Base-by-base conservation (phyloP, 73 alveolate genomes). In the Paramecium biaurelia region DNA sequence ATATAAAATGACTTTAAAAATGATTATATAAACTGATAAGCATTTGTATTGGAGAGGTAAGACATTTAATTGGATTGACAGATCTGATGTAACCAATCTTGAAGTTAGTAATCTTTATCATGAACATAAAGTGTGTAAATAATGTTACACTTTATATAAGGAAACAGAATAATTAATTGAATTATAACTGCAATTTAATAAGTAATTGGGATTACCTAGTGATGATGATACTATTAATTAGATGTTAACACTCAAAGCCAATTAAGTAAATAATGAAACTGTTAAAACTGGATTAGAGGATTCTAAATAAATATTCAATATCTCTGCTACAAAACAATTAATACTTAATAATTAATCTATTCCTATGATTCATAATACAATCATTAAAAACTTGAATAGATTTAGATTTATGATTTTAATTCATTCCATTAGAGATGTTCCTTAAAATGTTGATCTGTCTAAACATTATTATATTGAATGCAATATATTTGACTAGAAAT, bases 1-100 rank as follows among this genome's bases (percentile, higher is more conserved):
- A 23, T 95, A 95, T 84, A 79, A 94, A 38, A 95, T 95, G 98
- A 95, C 98, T 5, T 74, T 95, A 30, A 86, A 94, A 47, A 95
- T 95, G 98, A 95, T 95, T 14, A 57, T 95, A 4, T 84, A 93
- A 70, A 94, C 98, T 1, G 98, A 95, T 82, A 95, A 89, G 53
- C 96, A 95, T 57, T 76, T 95, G 6, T 94, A 95, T 57, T 82
- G 87, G 72, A 93, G 96, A 85, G 94, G 94, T 32, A 89, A 89
- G 43, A 70, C 85, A n/a, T 89, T 89, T 26, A 56, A 76, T 47
- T 74, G 96, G 94, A 56, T 95, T 85, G 95, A 92, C 72, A 26
- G 93, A 95, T 94, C 98, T 70, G 96, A 94, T 47, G 92, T 92
- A 28, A 86, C 85, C 37, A 86, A 92, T 85, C 90, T 89, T 21